Base-by-base conservation (phyloP, 768 basidiomycete species). In the Lactifluus piperatus region DNA sequence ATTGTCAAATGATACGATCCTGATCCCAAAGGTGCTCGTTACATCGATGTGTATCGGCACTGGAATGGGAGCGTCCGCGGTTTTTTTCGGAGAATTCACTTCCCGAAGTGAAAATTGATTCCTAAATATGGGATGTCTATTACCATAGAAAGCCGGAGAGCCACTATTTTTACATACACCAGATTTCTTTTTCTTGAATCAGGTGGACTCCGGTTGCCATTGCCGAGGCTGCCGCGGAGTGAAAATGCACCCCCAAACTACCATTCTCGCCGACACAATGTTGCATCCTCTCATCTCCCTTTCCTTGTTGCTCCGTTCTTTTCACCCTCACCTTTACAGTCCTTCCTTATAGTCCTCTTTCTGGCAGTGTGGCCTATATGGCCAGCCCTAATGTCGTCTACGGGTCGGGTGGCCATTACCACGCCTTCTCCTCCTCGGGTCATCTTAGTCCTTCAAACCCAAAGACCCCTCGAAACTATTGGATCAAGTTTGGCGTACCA, bases 1-100 rank as follows among this genome's bases (percentile, higher is more conserved):
- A 3, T 41, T 41, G 2, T 5, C 6, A n/a, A 41, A 20, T 20
- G 41, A 20, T 39, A 26, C 20, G 26, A n/a, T 22, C 29, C 30
- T 22, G 18, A 43, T 49, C 3, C 7, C 32, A 5, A 54, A 88
- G 88, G 74, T 94, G 7, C 75, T 94, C 47, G 80, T 91, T n/a
- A 92, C 89, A 3, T 84, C 84, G 14, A 94, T 94, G 91, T 94
- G 91, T 67, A 85, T 94, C 7, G 84, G 86, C 18, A 86, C 85
- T 13, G 89, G 91, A n/a, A 92, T 92, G 90, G 91, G 91, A n/a
- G 91, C 90, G 9, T 89, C 88, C 20, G 85, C 75, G 0, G 75
- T 90, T 16, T 90, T 91, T 70, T 71, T 89, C 2, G 74, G 79
- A 51, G 86, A 88, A 36, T 68, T 53, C 5, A 11, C 3, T 34